Base-by-base conservation (phyloP, 441 rosid genomes). In the Pelargonium australe region DNA sequence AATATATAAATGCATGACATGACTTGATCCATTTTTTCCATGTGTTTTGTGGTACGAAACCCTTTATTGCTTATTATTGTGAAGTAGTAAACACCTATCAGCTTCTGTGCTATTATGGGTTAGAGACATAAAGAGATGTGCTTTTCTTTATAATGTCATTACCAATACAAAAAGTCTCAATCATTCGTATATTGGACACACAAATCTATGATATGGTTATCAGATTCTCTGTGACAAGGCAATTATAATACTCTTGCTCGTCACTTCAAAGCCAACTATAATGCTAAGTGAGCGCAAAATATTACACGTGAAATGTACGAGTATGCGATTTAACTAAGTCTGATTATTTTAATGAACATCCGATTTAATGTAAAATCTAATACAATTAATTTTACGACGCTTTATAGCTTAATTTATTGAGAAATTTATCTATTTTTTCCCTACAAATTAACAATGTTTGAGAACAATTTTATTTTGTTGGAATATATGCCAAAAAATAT, bases 121-220 rank as follows among this genome's bases (percentile, higher is more conserved):
- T 55, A 55, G 61, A 55, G 19, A 14, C 61, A 55, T 55, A 55
- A 55, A 55, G 61, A 55, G 16, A 20, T 28, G 10, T 55, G 10
- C 62, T 57, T 57, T 55, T 57, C 20, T 34, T 57, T 17, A 57
- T 57, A 57, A 17, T 57, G 62, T 57, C 62, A 57, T 57, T 19
- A 57, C 62, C 62, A 57, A 57, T 57, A 23, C 28, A 57, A 57
- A 57, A 57, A 9, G 40, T 57, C 7, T 23, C 62, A 57, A 57
- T 57, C 28, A 57, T 57, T 57, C 62, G 19, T 57, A 57, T 57
- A 57, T 17, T 14, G 28, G 28, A 17, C 28, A 57, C 62, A 57
- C 62, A 57, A 57, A 4, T 7, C 62, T 17, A 57, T 16, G 62
- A 9, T 57, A 57, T 17, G 62, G 20, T 17, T 57, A 57, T 57